A percentile compares a stretch with the other conserved stretches of the same genome.
Conservation (phyloP, 345 rosid species). For the Noccaea caerulescens region DNA sequence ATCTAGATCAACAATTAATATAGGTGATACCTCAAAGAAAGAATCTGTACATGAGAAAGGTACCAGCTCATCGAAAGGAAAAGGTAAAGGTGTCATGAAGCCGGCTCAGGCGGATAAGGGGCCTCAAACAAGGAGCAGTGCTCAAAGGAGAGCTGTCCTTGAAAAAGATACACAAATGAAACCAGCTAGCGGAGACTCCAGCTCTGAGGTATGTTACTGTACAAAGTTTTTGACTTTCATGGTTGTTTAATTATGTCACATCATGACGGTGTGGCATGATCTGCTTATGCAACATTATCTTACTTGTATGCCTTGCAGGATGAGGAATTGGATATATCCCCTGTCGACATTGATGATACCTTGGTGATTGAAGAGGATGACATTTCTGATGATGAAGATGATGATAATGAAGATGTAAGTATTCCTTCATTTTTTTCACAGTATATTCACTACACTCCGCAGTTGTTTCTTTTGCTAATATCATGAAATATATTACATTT, state of each 20-base stretch:
- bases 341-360: constrained; percentile 91
- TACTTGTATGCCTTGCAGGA: constrained; percentile 59
- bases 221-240: constrained; percentile 9
- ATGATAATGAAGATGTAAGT: constrained; percentile 93
- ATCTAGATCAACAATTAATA: constrained; percentile 79
- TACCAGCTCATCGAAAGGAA: constrained; percentile 83
- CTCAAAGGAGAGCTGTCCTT: constrained; percentile 81
- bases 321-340: constrained; percentile 89
- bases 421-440: constrained; percentile 12
- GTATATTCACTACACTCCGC: background rate
- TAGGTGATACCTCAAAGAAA: constrained; percentile 70
- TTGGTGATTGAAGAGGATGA: constrained; percentile 98
- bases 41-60: constrained; percentile 72
- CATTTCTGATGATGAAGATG: constrained; percentile 92
- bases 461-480: constrained; percentile 15
- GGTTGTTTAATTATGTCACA: constrained; percentile 21
- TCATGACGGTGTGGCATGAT: constrained; percentile 33
- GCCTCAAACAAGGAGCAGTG: constrained; percentile 93
- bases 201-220: constrained; percentile 76
- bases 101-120: constrained; percentile 78
- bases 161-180: constrained; percentile 82
- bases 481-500: constrained; percentile 16
- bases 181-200: constrained; percentile 73
- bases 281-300: background rate
- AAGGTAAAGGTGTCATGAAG: constrained; percentile 97